Base-by-base conservation (phyloP, 257 asterid genomes). In the Solanum pennellii region DNA sequence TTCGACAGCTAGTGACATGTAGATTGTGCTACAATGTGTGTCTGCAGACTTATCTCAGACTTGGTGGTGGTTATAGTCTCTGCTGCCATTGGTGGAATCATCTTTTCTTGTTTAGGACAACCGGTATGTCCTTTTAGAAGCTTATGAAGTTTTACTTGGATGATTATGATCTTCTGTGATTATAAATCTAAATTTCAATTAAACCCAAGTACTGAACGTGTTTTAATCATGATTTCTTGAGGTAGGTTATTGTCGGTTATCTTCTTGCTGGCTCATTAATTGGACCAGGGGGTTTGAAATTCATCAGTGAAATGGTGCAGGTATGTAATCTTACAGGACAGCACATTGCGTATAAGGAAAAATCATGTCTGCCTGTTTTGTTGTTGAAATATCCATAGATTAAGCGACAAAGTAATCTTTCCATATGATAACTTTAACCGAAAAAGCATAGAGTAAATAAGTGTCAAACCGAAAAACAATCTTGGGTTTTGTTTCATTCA, bases 261-360 rank as follows among this genome's bases (percentile, higher is more conserved):
- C 98, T 96, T 89, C 97, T 96, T 87, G 99, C 99, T 16, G 99
- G 99, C 87, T 96, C 99, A 59, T 69, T 96, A 77, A 92, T 96
- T 91, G 99, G 99, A 90, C 99, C 99, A 71, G 99, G 99, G 89
- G 99, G 99, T 90, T 91, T 96, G 87, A 94, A 95, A 86, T 94
- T 93, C 89, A 95, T 96, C 87, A 93, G 94, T 87, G 98, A 96
- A 93, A 93, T 96, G 97, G 99, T 96, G 66, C 99, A 96, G 96
- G 99, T 96, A 84, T 59, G 91, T 88, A 83, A 25, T 85, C 87
- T 37, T n/a, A n/a, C 37, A 76, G 42, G 83, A 52, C 60, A 76
- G 14, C 56, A 18, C 85, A 29, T 18, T 29, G 42, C 42, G 16
- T 80, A 45, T 9, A 39, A 47, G 42, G 68, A 80, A 10, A 23